Conservation (phyloP, 108 stramenopile genomes). For the Craspedostauros australis region DNA sequence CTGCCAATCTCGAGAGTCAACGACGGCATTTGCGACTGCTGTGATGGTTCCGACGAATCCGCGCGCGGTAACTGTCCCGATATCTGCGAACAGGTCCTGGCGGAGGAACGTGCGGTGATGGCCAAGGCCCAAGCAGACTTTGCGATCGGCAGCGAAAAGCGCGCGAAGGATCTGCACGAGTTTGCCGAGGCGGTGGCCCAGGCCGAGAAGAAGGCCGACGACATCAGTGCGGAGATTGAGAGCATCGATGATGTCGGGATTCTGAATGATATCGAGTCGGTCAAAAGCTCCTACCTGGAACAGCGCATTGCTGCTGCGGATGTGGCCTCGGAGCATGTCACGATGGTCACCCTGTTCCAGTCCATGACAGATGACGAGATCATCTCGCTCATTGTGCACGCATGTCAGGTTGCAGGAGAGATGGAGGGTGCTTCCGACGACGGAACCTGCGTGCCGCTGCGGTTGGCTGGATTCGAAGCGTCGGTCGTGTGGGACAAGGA, state of each 20-base stretch:
- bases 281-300: too few relatives aligned
- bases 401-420: slow-evolving; percentile 71
- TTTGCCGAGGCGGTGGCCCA: too few relatives aligned
- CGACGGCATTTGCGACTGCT: slow-evolving; percentile 84
- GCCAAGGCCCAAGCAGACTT: slow-evolving; percentile 25
- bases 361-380: slow-evolving; percentile 23
- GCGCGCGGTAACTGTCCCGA: slow-evolving; percentile 31
- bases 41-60: slow-evolving; percentile 66
- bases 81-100: slow-evolving; percentile 52
- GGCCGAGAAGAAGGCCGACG: slow-evolving; percentile 10
- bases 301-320: too few relatives aligned
- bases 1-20: slow-evolving; percentile 49
- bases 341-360: slow-evolving; percentile 3
- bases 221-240: neutral
- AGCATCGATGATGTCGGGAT: too few relatives aligned
- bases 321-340: too few relatives aligned
- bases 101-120: slow-evolving; percentile 32
- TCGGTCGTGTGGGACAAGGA: slow-evolving; percentile 20
- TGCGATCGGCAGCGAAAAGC: slow-evolving; percentile 30
- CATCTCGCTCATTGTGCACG: slow-evolving; percentile 37
- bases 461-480: slow-evolving; percentile 55
- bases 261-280: too few relatives aligned
- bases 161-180: slow-evolving; percentile 24
- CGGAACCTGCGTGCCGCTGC: slow-evolving; percentile 46
- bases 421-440: slow-evolving; percentile 11